Evolutionary conservation across 2,329 filamentous ascomycete genomes (phyloP), one percentile per base, ranked within the genome.

Genomic region (Kalaharituber pfeilii): DNA sequence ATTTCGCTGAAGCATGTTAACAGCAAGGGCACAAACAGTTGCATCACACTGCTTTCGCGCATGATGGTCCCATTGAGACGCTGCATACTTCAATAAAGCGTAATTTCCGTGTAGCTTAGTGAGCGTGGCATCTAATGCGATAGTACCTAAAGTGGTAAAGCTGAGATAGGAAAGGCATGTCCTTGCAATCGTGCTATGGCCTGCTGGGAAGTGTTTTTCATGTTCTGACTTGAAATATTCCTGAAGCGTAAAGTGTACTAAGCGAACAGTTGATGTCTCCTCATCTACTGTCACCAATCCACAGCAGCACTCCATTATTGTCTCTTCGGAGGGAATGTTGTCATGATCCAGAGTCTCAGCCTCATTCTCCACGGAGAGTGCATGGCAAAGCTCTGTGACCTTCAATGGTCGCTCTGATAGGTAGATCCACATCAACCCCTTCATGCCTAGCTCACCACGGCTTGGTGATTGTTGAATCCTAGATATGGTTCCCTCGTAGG

Each of bases 201-300:
- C 20, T n/a, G 13, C 20, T 15, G 13, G 13, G 42, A n/a, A n/a
- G 20, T 24, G 9, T n/a, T 15, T n/a, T 45, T 9, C 2, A 9
- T 24, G 13, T 9, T 45, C 20, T 45, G 9, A 15, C 13, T 45
- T 20, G 51, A 67, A 61, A 51, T 64, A 67, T 56, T 66, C 62
- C 39, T 66, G 61, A 5, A 61, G 57, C 15, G 65, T 66, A 49
- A 63, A 63, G 51, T 66, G 63, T 5, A 66, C 61, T 30, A 66
- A 58, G 4, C 61, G 56, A 18, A 66, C 57, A n/a, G 58, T 62
- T 1, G 55, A 24, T 24, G 57, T 66, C 44, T 61, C 56, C 29
- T 63, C 47, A 51, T 66, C 64, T 8, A 66, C 53, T 15, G 54
- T 62, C 26, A 66, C 61, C 36, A 67, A 56, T 5, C 64, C 63